Base-by-base conservation (phyloP, 2,329 filamentous ascomycete species). In the Triangularia setosa region DNA sequence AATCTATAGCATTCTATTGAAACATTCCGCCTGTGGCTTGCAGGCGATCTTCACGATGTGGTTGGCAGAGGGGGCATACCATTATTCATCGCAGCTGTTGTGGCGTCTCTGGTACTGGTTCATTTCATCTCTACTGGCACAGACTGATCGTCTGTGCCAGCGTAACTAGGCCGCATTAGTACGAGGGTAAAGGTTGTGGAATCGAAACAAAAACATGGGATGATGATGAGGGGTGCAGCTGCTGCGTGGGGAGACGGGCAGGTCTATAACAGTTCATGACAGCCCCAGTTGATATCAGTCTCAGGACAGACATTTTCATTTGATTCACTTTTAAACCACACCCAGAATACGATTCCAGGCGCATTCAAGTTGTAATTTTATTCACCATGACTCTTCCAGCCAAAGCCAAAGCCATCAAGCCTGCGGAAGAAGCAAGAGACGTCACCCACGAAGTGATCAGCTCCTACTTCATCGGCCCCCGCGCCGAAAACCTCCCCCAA, bases 381-480 rank as follows among this genome's bases (percentile, higher is more conserved):
- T n/a, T 23, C n/a, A 21, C n/a, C n/a, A 48, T 48, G 40, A 6
- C 40, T 21, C 40, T n/a, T 9, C 40, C 40, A 8, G n/a, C 18
- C 18, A 48, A 48, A 11, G 3, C 40, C 40, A 48, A 48, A 21
- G 40, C 40, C n/a, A 18, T 48, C 18, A 40, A 16, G 35, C 35
- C 14, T 14, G 35, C 35, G 5, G 35, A 40, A 18, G 35, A 48
- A 9, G n/a, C 18, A 4, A 48, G n/a, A 18, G 65, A 67, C 40
- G 14, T 59, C 40, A 64, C 61, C 14, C 61, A 69, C 44, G 58
- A 68, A 27, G 64, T 60, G 18, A 66, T 69, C 59, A 69, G 65
- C 56, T 69, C 67, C 3, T 63, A 62, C 58, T 69, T 67, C 54
- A 64, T 69, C 16, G 68, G 68, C 1, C 68, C 67, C 9, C 65